These are phyloP conservation scores for Gossypium stocksii DNA, from an alignment of 345 rosid species.

Conservation along the genomic window DNA sequence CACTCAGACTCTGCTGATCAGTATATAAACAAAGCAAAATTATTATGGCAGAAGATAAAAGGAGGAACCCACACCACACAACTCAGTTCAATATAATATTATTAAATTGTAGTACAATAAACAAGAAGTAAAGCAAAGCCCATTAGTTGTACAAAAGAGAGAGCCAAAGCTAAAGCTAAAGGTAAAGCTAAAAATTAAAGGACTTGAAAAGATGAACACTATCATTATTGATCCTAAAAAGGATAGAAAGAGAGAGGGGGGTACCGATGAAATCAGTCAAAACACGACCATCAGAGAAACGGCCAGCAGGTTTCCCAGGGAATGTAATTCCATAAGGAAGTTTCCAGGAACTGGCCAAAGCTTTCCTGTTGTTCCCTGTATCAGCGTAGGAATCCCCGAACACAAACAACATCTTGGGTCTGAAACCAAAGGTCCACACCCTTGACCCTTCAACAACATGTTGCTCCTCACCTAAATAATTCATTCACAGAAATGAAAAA, in stretches of 20 bases:
- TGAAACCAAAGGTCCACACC: constrained; percentile 10
- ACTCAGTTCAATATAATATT: not conserved
- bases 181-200: not conserved
- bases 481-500: not conserved
- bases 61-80: constrained; percentile 5
- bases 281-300: constrained; percentile 59
- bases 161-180: not conserved
- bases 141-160: not conserved
- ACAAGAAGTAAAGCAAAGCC: not conserved
- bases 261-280: constrained; percentile 39
- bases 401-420: constrained; percentile 50
- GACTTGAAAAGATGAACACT: not conserved
- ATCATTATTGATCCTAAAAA: not conserved
- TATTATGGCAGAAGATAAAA: not conserved
- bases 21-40: not conserved
- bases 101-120: not conserved
- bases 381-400: constrained; percentile 75
- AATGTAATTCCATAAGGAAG: constrained; percentile 54
- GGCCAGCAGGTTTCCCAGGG: constrained; percentile 62
- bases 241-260: not conserved
- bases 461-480: not conserved
- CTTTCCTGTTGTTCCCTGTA: constrained; percentile 47
- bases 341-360: constrained; percentile 40
- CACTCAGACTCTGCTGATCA: not conserved
- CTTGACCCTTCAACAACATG: constrained; percentile 9